These are phyloP conservation scores for Leccinum sublutescens DNA, from an alignment of 768 basidiomycete species.

Conservation along the genomic window DNA sequence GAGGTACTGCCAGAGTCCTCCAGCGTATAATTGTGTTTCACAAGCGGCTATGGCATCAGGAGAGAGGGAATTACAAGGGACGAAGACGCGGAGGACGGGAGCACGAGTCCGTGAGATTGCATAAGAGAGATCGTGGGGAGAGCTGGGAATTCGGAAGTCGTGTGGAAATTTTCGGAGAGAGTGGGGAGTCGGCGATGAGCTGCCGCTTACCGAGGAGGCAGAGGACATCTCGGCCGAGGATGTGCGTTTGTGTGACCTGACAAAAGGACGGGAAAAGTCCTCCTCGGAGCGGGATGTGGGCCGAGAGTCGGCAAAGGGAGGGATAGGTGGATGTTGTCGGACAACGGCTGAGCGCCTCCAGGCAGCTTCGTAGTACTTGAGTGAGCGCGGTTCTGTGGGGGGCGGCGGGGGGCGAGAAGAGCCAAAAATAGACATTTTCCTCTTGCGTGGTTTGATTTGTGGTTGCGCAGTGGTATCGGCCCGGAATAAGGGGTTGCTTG, in stretches of 20 bases:
- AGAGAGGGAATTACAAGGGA: slow-evolving; percentile 61
- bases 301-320: slow-evolving; percentile 21
- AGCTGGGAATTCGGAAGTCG: slow-evolving; percentile 13
- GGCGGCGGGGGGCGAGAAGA: slow-evolving; percentile 39
- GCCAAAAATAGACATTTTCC: slow-evolving; percentile 40
- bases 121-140: slow-evolving; percentile 61
- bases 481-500: slow-evolving; percentile 19
- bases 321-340: not conserved
- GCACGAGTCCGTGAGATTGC: slow-evolving; percentile 53
- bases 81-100: slow-evolving; percentile 63
- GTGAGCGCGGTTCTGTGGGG: slow-evolving; percentile 36
- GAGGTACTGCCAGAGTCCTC: slow-evolving; percentile 72
- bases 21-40: slow-evolving; percentile 56
- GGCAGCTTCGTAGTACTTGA: slow-evolving; percentile 45
- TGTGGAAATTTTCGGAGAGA: slow-evolving; percentile 8
- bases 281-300: slow-evolving; percentile 39
- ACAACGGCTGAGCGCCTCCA: slow-evolving; percentile 43
- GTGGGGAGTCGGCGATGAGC: slow-evolving; percentile 17
- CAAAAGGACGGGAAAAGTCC: slow-evolving; percentile 34
- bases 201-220: slow-evolving; percentile 35
- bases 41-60: slow-evolving; percentile 48
- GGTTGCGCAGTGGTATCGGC: slow-evolving; percentile 8
- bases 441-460: slow-evolving; percentile 16
- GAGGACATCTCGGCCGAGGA: slow-evolving; percentile 45
- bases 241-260: slow-evolving; percentile 40